These are phyloP conservation scores for Blastobotrys buckinghamii DNA, from an alignment of 1,139 yeast genomes.

Conservation along the genomic window DNA sequence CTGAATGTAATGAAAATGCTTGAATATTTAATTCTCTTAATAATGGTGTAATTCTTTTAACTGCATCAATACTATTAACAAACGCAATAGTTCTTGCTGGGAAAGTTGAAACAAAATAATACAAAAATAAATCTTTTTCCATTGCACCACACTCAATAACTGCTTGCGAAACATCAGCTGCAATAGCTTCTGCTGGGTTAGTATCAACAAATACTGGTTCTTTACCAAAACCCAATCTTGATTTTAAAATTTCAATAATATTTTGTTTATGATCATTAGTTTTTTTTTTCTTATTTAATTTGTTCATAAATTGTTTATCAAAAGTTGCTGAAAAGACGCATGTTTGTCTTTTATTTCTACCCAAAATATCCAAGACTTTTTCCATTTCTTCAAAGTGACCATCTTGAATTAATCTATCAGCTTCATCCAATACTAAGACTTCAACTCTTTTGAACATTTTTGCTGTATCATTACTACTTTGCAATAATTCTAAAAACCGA, in stretches of 20 bases:
- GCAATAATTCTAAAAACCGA: slow-evolving; percentile 74
- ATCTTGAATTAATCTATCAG: slow-evolving; percentile 92
- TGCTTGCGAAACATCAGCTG: slow-evolving; percentile 74
- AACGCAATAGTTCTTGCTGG: slow-evolving; percentile 90
- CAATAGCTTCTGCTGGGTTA: slow-evolving; percentile 78
- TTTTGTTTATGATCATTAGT: slow-evolving; percentile 27
- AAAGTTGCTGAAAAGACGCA: slow-evolving; percentile 94
- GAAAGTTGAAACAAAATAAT: slow-evolving; percentile 79
- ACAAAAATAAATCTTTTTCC: slow-evolving; percentile 85
- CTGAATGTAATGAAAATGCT: slow-evolving; percentile 81
- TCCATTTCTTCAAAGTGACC: slow-evolving; percentile 95
- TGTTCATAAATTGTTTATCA: slow-evolving; percentile 72
- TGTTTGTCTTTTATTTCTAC: slow-evolving; percentile 69
- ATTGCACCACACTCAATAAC: slow-evolving; percentile 85
- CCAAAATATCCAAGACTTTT: slow-evolving; percentile 56
- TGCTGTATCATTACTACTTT: slow-evolving; percentile 45
- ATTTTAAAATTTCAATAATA: slow-evolving; percentile 34
- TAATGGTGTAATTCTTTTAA: slow-evolving; percentile 74
- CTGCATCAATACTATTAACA: slow-evolving; percentile 92
- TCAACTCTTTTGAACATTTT: slow-evolving; percentile 58
- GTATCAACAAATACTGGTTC: slow-evolving; percentile 67
- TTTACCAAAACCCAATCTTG: slow-evolving; percentile 33
- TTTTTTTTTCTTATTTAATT: slow-evolving; percentile 43
- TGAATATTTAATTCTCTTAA: slow-evolving; percentile 64
- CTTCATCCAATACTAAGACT: slow-evolving; percentile 84